Evolutionary conservation across 2,329 filamentous ascomycete genomes (phyloP).

Genomic region (Alternaria gaisen): DNA sequence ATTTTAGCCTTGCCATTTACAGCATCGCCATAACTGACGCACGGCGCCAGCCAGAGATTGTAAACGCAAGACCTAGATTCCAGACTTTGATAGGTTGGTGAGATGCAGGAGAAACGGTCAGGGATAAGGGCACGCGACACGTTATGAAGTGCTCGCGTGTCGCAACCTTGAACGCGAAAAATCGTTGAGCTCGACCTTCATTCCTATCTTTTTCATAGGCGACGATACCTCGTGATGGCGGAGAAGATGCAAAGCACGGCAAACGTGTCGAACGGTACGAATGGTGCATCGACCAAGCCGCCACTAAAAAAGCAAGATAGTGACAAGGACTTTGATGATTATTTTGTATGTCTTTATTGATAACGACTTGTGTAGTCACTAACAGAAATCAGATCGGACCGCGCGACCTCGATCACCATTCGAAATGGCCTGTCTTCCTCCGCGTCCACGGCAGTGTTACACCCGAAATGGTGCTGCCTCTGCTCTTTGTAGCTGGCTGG

Average conservation of each 20-base stretch:
- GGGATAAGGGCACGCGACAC: constrained; percentile 5
- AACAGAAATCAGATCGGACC: constrained; percentile 61
- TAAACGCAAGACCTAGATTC: neutral
- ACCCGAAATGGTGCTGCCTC: constrained; percentile 76
- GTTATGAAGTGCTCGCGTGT: neutral
- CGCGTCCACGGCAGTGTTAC: constrained; percentile 77
- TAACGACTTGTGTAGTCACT: neutral
- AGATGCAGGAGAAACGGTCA: neutral
- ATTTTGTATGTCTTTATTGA: constrained; percentile 48
- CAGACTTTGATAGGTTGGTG: neutral
- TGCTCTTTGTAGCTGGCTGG: constrained; percentile 71
- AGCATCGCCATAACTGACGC: neutral
- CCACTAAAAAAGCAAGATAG: constrained; percentile 33
- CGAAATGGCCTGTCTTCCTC: constrained; percentile 78
- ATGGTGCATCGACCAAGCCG: constrained; percentile 10
- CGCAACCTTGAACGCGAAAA: neutral
- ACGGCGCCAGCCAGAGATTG: neutral
- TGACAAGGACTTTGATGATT: constrained; percentile 45
- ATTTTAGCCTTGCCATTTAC: neutral
- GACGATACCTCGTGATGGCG: constrained; percentile 13
- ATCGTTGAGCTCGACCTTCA: neutral
- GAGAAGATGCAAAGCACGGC: constrained; percentile 27
- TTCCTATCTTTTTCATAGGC: neutral
- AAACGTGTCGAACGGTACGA: constrained; percentile 22
- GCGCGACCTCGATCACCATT: constrained; percentile 74